Percentiles rank a stretch among this genome's conserved stretches.
phyloP scores from a whole-genome alignment of 2,329 filamentous ascomycete species.

The Curvularia sp. region DNA sequence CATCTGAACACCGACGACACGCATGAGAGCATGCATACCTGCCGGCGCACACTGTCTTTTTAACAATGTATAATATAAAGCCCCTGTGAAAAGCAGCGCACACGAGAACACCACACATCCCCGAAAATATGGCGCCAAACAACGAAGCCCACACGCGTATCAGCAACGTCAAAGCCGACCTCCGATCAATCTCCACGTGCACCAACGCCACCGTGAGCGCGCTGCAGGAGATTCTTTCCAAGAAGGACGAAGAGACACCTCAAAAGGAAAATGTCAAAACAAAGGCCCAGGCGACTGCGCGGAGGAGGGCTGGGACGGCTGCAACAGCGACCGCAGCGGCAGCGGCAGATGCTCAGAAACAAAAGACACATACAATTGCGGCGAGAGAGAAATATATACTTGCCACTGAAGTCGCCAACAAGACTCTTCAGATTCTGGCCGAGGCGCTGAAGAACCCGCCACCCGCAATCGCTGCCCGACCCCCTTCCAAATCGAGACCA shows the following conservation, averaged over 20 bases:
- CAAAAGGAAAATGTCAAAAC: slow-evolving; percentile 44
- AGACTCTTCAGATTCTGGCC: slow-evolving; percentile 70
- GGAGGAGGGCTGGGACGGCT: slow-evolving; percentile 42
- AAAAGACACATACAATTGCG: slow-evolving; percentile 51
- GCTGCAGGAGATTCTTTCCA: slow-evolving; percentile 56
- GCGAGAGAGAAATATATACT: slow-evolving; percentile 69
- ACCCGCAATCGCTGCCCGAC: slow-evolving; percentile 17
- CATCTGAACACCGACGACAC: slow-evolving; percentile 16
- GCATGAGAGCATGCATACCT: slow-evolving; percentile 19
- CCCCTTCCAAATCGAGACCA: slow-evolving; percentile 30
- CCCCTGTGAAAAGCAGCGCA: slow-evolving; percentile 23
- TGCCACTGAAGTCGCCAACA: slow-evolving; percentile 76
- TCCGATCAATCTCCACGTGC: slow-evolving; percentile 58
- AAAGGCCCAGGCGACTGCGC: slow-evolving; percentile 35
- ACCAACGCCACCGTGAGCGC: slow-evolving; percentile 55
- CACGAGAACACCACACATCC: not conserved
- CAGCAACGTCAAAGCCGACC: slow-evolving; percentile 57
- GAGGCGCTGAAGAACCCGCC: slow-evolving; percentile 65
- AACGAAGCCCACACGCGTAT: slow-evolving; percentile 54
- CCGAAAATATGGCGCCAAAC: slow-evolving; percentile 37
- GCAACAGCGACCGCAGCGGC: slow-evolving; percentile 28
- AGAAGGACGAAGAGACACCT: slow-evolving; percentile 42
- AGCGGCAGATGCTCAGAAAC: slow-evolving; percentile 48
- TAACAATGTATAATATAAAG: slow-evolving; percentile 41
- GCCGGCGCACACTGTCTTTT: slow-evolving; percentile 20